phyloP scores from a whole-genome alignment of 2,329 filamentous ascomycete species.

The Aspergillus latus region DNA sequence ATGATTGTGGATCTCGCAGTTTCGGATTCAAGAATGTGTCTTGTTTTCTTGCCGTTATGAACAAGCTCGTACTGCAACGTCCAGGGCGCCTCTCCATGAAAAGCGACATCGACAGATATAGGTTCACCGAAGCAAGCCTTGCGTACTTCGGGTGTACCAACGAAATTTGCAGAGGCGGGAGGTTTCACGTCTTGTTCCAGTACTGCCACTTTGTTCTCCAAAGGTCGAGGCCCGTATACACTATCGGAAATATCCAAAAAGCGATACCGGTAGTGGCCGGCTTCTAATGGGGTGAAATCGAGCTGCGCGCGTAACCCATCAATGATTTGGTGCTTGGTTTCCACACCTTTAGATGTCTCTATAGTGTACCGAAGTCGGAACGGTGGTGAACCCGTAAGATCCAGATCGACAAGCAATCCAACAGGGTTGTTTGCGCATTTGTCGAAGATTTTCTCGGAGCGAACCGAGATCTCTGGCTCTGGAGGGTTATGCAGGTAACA shows the following conservation, averaged over 20 bases:
- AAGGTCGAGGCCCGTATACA: slow-evolving; percentile 69
- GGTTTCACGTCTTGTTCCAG: slow-evolving; percentile 92
- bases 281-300: slow-evolving; percentile 75
- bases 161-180: slow-evolving; percentile 73
- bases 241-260: slow-evolving; percentile 79
- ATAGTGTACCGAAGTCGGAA: slow-evolving; percentile 81
- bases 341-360: slow-evolving; percentile 58
- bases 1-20: slow-evolving; percentile 66
- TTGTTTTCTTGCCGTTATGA: slow-evolving; percentile 80
- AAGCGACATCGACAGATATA: slow-evolving; percentile 69
- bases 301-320: slow-evolving; percentile 77
- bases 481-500: slow-evolving; percentile 89
- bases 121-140: slow-evolving; percentile 81
- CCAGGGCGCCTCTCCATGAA: slow-evolving; percentile 84
- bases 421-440: slow-evolving; percentile 94
- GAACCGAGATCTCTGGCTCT: slow-evolving; percentile 74
- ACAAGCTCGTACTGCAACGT: slow-evolving; percentile 88
- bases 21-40: slow-evolving; percentile 65
- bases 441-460: slow-evolving; percentile 80
- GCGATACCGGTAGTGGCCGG: slow-evolving; percentile 82
- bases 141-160: slow-evolving; percentile 56
- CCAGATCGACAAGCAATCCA: slow-evolving; percentile 81
- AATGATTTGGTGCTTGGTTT: slow-evolving; percentile 57
- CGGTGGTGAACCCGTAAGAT: slow-evolving; percentile 87
- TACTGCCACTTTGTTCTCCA: slow-evolving; percentile 62